These are phyloP conservation scores for Magnusiomyces fungicola DNA, from an alignment of 1,139 yeast genomes.

Conservation along the genomic window DNA sequence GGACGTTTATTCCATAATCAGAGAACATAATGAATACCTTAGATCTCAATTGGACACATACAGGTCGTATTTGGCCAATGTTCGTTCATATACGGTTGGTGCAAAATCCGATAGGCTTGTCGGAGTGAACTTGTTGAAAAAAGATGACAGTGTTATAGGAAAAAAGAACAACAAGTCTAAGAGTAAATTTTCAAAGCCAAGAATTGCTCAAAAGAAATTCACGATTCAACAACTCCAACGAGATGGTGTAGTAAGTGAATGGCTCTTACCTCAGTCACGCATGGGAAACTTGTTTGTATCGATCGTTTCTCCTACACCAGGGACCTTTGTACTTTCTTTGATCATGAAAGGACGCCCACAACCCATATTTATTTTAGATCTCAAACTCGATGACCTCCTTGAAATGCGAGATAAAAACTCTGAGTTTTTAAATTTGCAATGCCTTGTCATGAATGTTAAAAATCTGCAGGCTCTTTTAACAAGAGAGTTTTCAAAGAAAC, in stretches of 20 bases:
- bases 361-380: slow-evolving; percentile 29
- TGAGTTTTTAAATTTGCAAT: slow-evolving; percentile 29
- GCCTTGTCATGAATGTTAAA: slow-evolving; percentile 28
- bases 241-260: slow-evolving; percentile 30
- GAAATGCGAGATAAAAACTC: slow-evolving; percentile 30
- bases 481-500: slow-evolving; percentile 21
- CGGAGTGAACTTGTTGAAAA: slow-evolving; percentile 19
- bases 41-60: slow-evolving; percentile 34
- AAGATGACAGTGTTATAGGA: not conserved
- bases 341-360: slow-evolving; percentile 30
- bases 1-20: slow-evolving; percentile 31
- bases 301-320: slow-evolving; percentile 33
- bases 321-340: slow-evolving; percentile 33
- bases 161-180: not conserved
- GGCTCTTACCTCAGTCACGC: slow-evolving; percentile 28
- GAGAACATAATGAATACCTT: slow-evolving; percentile 35
- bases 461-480: slow-evolving; percentile 23
- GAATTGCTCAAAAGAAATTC: slow-evolving; percentile 29
- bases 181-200: slow-evolving; percentile 16
- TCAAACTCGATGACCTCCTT: slow-evolving; percentile 33
- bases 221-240: slow-evolving; percentile 28
- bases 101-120: slow-evolving; percentile 27
- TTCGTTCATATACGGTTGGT: slow-evolving; percentile 33
- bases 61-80: slow-evolving; percentile 33
- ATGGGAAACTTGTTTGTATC: slow-evolving; percentile 22